Evolutionary conservation across 352 stramenopile species (phyloP).

Genomic region (Thalassiosira mediterranea): DNA sequence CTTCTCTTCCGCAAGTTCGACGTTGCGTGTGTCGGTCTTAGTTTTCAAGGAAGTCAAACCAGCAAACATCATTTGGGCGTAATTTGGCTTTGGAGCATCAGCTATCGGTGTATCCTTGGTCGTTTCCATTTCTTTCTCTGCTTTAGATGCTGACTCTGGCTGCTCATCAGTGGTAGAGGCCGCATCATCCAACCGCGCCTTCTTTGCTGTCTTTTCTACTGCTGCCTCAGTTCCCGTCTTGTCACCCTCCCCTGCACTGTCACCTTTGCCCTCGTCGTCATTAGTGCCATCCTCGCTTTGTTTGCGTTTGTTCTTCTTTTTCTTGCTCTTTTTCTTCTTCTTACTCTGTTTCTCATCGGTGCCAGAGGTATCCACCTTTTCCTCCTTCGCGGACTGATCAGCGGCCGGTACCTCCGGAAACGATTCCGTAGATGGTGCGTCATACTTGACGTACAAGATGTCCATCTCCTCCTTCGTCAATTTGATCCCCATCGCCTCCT

Average conservation of each 20-base stretch:
- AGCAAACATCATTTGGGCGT: slow-evolving; percentile 78
- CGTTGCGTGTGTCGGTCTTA: slow-evolving; percentile 52
- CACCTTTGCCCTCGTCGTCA: slow-evolving; percentile 2
- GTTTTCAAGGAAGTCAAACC: slow-evolving; percentile 68
- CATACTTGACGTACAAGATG: slow-evolving; percentile 65
- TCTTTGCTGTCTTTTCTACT: slow-evolving; percentile 18
- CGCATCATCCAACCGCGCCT: slow-evolving; percentile 7
- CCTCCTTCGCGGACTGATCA: neutral
- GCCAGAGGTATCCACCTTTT: neutral
- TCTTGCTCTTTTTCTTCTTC: slow-evolving; percentile 29
- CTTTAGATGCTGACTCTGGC: slow-evolving; percentile 5
- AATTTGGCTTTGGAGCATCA: slow-evolving; percentile 40
- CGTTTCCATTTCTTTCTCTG: slow-evolving; percentile 18
- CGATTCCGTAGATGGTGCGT: slow-evolving; percentile 21
- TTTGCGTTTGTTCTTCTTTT: slow-evolving; percentile 27
- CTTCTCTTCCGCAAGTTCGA: slow-evolving; percentile 43
- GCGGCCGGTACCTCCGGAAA: slow-evolving; percentile 2
- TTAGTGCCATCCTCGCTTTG: slow-evolving; percentile 11
- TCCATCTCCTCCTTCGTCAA: slow-evolving; percentile 76
- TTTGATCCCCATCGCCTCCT: slow-evolving; percentile 68
- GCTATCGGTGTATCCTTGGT: neutral
- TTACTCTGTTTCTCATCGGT: slow-evolving; percentile 21
- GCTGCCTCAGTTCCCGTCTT: slow-evolving; percentile 12
- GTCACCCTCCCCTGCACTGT: slow-evolving; percentile 14
- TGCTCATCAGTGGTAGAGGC: neutral